phyloP scores from a whole-genome alignment of 352 stramenopile species.

The Poterioochromonas sp. region DNA sequence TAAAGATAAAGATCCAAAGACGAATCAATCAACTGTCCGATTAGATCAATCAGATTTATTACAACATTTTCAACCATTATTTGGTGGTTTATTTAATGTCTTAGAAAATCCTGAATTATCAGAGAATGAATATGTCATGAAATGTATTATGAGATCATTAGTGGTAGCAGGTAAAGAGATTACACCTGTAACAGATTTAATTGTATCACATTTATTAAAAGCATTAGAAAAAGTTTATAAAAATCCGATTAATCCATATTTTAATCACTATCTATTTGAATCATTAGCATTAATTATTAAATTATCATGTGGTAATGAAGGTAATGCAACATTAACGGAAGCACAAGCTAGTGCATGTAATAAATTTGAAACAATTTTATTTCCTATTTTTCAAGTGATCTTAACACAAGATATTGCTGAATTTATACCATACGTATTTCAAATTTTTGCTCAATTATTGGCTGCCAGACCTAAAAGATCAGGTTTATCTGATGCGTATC shows the following conservation, averaged over 20 bases:
- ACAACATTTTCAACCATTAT: slow-evolving; percentile 50
- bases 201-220: slow-evolving; percentile 85
- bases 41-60: background rate
- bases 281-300: slow-evolving; percentile 88
- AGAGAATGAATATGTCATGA: slow-evolving; percentile 99
- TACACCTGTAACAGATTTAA: slow-evolving; percentile 54
- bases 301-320: background rate
- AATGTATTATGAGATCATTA: slow-evolving; percentile 57
- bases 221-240: slow-evolving; percentile 84
- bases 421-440: slow-evolving; percentile 96
- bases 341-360: slow-evolving; percentile 60
- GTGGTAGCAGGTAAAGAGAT: slow-evolving; percentile 78
- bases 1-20: slow-evolving; percentile 58
- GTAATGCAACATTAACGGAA: slow-evolving; percentile 40
- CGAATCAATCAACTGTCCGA: background rate
- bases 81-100: slow-evolving; percentile 89
- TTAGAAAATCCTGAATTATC: slow-evolving; percentile 79
- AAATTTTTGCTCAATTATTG: slow-evolving; percentile 94
- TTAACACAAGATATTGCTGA: slow-evolving; percentile 91
- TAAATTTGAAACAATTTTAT: slow-evolving; percentile 87
- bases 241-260: slow-evolving; percentile 95
- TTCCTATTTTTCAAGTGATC: slow-evolving; percentile 87
- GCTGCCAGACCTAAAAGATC: slow-evolving; percentile 53
- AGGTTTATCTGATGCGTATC: slow-evolving; percentile 79
- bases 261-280: slow-evolving; percentile 99